phyloP scores from a whole-genome alignment of 1,139 yeast genomes.

The Yamadazyma diospyri region DNA sequence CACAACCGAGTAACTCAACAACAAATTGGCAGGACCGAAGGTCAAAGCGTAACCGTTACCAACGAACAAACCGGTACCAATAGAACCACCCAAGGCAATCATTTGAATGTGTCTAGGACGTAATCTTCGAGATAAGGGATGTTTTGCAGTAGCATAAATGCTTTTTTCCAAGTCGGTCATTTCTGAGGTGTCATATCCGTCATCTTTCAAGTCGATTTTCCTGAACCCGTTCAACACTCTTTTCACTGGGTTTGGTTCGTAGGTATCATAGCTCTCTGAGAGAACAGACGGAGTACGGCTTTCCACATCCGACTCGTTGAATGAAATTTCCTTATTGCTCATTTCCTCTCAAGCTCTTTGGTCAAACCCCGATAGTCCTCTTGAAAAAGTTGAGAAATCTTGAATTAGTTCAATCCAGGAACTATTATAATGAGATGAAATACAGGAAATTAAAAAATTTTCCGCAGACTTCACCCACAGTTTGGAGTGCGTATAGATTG shows the following conservation, averaged over 20 bases:
- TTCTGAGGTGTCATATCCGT: constrained; percentile 31
- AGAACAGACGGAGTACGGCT: background rate
- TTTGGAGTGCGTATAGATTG: too few relatives aligned
- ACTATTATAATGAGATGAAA: too few relatives aligned
- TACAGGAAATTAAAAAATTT: too few relatives aligned
- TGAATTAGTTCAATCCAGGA: too few relatives aligned
- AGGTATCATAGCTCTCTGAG: background rate
- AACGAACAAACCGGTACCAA: constrained; percentile 52
- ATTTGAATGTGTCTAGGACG: constrained; percentile 41
- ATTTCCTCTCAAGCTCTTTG: too few relatives aligned
- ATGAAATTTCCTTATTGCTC: constrained; percentile 1
- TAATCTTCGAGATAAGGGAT: constrained; percentile 35
- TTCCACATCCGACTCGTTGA: constrained; percentile 1
- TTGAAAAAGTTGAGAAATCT: too few relatives aligned
- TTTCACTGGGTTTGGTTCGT: constrained; percentile 3
- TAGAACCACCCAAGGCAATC: constrained; percentile 46
- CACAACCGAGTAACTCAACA: constrained; percentile 47
- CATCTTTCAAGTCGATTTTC: constrained; percentile 39
- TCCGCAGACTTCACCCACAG: too few relatives aligned
- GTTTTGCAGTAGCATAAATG: constrained; percentile 35
- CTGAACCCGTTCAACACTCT: constrained; percentile 37
- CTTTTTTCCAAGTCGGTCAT: constrained; percentile 35
- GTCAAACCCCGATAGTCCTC: too few relatives aligned
- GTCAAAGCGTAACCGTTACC: constrained; percentile 69
- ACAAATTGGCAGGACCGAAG: constrained; percentile 63